These are phyloP conservation scores for Aspergillus phoenicis DNA, from an alignment of 2,329 filamentous ascomycete genomes.

Conservation along the genomic window DNA sequence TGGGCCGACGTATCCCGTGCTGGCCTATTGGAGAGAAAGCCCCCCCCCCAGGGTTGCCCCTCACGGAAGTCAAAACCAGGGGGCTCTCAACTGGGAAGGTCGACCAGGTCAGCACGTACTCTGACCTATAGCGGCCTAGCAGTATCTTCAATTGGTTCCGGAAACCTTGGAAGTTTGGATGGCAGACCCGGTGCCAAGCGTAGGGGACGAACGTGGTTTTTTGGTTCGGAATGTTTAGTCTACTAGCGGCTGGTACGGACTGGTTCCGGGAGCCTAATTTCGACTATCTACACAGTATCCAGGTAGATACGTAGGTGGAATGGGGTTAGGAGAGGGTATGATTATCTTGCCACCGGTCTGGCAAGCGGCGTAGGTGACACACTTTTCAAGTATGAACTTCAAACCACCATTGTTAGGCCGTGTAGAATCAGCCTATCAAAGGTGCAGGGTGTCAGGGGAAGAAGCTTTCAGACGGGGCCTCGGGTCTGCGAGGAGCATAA, in stretches of 20 bases:
- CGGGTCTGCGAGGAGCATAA: neutral
- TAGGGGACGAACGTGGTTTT: slow-evolving; percentile 3
- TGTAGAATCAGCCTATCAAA: neutral
- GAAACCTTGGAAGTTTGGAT: slow-evolving; percentile 12
- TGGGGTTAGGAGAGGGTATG: neutral
- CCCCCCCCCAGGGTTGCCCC: neutral
- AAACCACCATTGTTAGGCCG: neutral
- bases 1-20: neutral
- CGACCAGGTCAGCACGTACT: neutral
- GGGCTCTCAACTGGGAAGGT: neutral
- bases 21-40: neutral
- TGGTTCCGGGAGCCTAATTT: slow-evolving; percentile 1
- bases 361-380: neutral
- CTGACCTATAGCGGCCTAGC: neutral
- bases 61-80: neutral
- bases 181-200: slow-evolving; percentile 5
- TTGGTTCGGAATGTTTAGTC: neutral
- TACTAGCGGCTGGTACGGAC: neutral
- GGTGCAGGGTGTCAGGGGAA: neutral
- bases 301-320: too few species aligned
- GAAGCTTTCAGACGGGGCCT: neutral
- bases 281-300: neutral
- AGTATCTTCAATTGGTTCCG: slow-evolving; percentile 6
- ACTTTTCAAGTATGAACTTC: neutral
- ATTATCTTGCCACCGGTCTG: neutral